Base-by-base conservation (phyloP, 1,284 basidiomycete species). In the Mycena sp. region DNA sequence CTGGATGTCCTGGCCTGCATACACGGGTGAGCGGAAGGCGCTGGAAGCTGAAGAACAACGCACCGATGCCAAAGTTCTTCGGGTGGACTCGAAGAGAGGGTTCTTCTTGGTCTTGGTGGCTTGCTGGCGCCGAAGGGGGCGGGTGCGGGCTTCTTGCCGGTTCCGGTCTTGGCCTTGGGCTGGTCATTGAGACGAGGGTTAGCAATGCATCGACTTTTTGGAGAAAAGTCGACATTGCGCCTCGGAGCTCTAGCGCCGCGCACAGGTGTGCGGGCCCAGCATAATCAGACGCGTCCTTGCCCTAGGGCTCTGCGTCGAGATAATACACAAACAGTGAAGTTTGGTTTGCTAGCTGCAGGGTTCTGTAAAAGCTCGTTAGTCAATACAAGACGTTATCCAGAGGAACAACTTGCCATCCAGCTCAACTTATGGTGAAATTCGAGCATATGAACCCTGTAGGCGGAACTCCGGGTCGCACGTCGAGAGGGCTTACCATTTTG, bases 51-150 rank as follows among this genome's bases (percentile, higher is more conserved):
- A n/a, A n/a, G n/a, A n/a, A n/a, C n/a, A n/a, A n/a, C n/a, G n/a
- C 73, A 96, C 96, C 97, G 69, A 99, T 96, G 78, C 95, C 95
- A 78, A 98, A 99, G 86, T 95, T 96, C 80, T 92, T 93, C 73
- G 95, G 88, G 80, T 85, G 70, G 95, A 81, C 87, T 98, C 96
- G 79, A 99, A 98, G 74, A 99, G 90, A 76, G 97, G 95, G 87
- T 99, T 98, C 85, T 96, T 96, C 77, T 89, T 87, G 59, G 85
- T 77, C 84, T 95, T 94, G 71, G 85, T 77, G 64, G 85, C 83
- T 94, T 94, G 82, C 83, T 87, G 70, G 87, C 87, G 74, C 89
- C 89, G 71, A 86, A 89, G 38, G 92, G 91, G 29, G 91, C 89
- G 65, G 89, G 84, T 65, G 92, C 91, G 69, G 89, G 89, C 83